Evolutionary conservation across 176 grass and related monocot genomes (phyloP).

Genomic region (Lolium perenne): DNA sequence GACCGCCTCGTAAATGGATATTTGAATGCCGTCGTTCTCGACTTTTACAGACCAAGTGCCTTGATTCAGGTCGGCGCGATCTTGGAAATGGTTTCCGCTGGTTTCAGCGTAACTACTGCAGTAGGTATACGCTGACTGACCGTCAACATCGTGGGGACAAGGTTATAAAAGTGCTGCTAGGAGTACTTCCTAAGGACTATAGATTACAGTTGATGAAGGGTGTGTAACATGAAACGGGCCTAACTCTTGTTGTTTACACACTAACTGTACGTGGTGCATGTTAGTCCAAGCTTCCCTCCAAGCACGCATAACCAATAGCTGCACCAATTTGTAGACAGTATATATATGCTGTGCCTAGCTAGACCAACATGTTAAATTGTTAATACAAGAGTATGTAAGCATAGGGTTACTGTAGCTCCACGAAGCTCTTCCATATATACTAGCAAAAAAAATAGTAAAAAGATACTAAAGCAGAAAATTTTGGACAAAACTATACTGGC

Average conservation of each 20-base stretch:
- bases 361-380: too few relatives aligned
- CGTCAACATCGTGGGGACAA: not conserved
- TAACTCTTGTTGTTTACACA: not conserved
- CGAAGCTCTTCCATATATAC: not conserved
- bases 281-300: not conserved
- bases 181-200: not conserved
- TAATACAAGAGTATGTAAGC: not conserved
- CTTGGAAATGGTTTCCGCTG: not conserved
- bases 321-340: too few relatives aligned
- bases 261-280: not conserved
- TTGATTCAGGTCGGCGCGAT: not conserved
- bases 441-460: not conserved
- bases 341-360: too few relatives aligned
- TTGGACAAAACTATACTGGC: not conserved
- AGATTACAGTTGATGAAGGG: not conserved
- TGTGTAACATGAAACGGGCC: constrained; percentile 20
- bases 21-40: not conserved
- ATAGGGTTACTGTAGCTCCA: not conserved
- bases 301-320: too few relatives aligned
- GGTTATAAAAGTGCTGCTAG: not conserved
- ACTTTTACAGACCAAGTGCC: not conserved
- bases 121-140: constrained; percentile 1
- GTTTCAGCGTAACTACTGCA: constrained; percentile 4
- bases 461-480: too few relatives aligned
- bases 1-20: not conserved